Percentiles rank a stretch among this genome's conserved stretches.
Evolutionary conservation across 2,329 filamentous ascomycete genomes (phyloP).

Genomic region (Simplicillium sp.): DNA sequence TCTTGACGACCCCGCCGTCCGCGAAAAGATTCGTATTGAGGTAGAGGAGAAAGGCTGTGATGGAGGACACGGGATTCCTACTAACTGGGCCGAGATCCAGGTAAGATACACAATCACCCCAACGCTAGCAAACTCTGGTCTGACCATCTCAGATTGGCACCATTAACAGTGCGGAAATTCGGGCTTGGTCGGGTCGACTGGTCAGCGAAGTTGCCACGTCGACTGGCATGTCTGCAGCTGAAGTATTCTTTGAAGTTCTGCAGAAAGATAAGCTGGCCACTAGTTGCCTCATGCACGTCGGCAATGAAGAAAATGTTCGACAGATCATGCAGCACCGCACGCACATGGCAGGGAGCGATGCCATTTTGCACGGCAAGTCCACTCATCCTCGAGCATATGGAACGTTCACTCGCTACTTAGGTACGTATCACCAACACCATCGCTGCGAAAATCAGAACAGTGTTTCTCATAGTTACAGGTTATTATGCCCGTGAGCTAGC

Average conservation of each 20-base stretch:
- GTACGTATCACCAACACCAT: slow-evolving; percentile 3
- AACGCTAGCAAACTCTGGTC: background rate
- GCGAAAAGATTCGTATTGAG: slow-evolving; percentile 12
- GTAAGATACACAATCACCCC: slow-evolving; percentile 1
- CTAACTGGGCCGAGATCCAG: slow-evolving; percentile 16
- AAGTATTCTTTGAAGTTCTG: slow-evolving; percentile 13
- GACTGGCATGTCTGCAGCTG: slow-evolving; percentile 6
- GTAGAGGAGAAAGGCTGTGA: slow-evolving; percentile 14
- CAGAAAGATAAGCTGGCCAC: slow-evolving; percentile 12
- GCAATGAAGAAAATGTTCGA: slow-evolving; percentile 14
- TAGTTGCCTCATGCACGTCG: slow-evolving; percentile 14
- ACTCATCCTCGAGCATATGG: slow-evolving; percentile 14
- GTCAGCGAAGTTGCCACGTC: slow-evolving; percentile 10
- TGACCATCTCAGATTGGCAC: slow-evolving; percentile 9
- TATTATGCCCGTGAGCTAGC: slow-evolving; percentile 13
- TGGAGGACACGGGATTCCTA: slow-evolving; percentile 15
- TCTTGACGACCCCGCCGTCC: slow-evolving; percentile 8
- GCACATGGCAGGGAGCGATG: slow-evolving; percentile 15
- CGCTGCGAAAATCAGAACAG: background rate
- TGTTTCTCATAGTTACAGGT: slow-evolving; percentile 1
- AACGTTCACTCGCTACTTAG: slow-evolving; percentile 14
- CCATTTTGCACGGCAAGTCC: slow-evolving; percentile 13
- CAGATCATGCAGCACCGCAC: slow-evolving; percentile 15
- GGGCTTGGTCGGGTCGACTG: slow-evolving; percentile 10
- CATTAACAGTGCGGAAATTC: slow-evolving; percentile 6